These are phyloP conservation scores for Colletotrichum sp. DNA, from an alignment of 2,329 filamentous ascomycete genomes.

Conservation along the genomic window DNA sequence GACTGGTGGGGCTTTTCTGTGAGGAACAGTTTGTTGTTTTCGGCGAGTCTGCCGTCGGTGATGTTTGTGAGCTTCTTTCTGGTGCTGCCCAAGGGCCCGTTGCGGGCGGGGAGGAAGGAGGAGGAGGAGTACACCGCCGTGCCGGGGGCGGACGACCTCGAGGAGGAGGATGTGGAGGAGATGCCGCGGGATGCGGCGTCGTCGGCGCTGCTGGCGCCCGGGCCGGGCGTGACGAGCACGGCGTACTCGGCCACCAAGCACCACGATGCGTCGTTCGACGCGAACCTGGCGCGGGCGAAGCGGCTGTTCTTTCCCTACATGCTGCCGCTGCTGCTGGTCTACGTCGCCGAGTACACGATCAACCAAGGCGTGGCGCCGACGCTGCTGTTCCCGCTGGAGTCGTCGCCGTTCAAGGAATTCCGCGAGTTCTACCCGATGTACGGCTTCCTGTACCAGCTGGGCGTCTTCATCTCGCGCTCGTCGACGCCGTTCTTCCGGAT, in stretches of 20 bases:
- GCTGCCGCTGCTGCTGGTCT: constrained; percentile 90
- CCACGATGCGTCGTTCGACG: constrained; percentile 37
- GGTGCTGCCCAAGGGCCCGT: constrained; percentile 72
- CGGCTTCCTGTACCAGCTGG: constrained; percentile 91
- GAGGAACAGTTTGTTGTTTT: constrained; percentile 74
- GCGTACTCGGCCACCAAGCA: constrained; percentile 37
- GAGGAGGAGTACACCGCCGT: constrained; percentile 62
- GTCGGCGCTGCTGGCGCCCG: constrained; percentile 54
- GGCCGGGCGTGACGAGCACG: constrained; percentile 42
- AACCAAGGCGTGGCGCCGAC: constrained; percentile 95
- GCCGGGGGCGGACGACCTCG: constrained; percentile 43
- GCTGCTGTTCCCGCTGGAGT: constrained; percentile 79
- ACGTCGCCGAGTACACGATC: constrained; percentile 95
- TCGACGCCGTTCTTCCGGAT: constrained; percentile 88
- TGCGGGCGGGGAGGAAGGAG: constrained; percentile 55
- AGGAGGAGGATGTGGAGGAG: constrained; percentile 37
- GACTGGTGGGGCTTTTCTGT: constrained; percentile 80
- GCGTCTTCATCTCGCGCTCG: constrained; percentile 92
- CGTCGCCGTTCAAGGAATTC: constrained; percentile 80
- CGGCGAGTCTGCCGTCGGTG: constrained; percentile 78
- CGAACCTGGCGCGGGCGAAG: constrained; percentile 69
- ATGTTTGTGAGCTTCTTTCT: constrained; percentile 90
- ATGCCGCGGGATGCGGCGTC: constrained; percentile 46
- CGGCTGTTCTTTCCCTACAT: constrained; percentile 81
- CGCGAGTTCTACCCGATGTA: constrained; percentile 95